Evolutionary conservation across 2,329 filamentous ascomycete species (phyloP).

Genomic region (Fusarium sp.): DNA sequence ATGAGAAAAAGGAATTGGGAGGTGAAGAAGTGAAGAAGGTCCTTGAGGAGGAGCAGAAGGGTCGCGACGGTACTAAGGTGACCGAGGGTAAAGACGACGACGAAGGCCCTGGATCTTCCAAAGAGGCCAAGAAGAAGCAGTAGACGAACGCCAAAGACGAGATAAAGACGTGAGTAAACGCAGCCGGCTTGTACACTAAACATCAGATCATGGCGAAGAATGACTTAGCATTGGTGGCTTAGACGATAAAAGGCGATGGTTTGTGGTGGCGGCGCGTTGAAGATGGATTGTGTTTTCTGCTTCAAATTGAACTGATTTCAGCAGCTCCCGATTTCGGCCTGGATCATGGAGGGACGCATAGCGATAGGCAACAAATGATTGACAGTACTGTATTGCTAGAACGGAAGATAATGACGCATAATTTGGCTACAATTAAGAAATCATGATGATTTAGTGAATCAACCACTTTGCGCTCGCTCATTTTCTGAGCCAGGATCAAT

Average conservation of each 20-base stretch:
- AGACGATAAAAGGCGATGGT: slow-evolving; percentile 12
- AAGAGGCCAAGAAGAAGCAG: slow-evolving; percentile 48
- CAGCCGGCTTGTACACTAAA: slow-evolving; percentile 12
- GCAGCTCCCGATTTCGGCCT: neutral
- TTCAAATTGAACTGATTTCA: slow-evolving; percentile 13
- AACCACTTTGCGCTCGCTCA: neutral
- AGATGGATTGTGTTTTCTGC: neutral
- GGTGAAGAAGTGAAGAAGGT: slow-evolving; percentile 74
- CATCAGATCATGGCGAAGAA: slow-evolving; percentile 38
- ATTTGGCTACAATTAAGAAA: neutral
- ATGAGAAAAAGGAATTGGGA: slow-evolving; percentile 81
- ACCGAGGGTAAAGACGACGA: slow-evolving; percentile 58
- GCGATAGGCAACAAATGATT: slow-evolving; percentile 30
- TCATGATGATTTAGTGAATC: neutral
- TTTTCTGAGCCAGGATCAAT: neutral
- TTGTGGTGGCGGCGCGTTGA: slow-evolving; percentile 18
- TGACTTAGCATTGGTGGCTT: slow-evolving; percentile 6
- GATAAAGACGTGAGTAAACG: neutral
- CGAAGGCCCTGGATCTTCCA: slow-evolving; percentile 39
- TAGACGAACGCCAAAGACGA: slow-evolving; percentile 10
- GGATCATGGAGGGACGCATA: slow-evolving; percentile 17
- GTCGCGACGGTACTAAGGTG: slow-evolving; percentile 54
- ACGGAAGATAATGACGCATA: neutral
- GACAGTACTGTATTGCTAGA: slow-evolving; percentile 4
- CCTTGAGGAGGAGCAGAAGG: slow-evolving; percentile 67